Evolutionary conservation across 1,284 basidiomycete species (phyloP).

Genomic region (Ceratobasidium sp.): DNA sequence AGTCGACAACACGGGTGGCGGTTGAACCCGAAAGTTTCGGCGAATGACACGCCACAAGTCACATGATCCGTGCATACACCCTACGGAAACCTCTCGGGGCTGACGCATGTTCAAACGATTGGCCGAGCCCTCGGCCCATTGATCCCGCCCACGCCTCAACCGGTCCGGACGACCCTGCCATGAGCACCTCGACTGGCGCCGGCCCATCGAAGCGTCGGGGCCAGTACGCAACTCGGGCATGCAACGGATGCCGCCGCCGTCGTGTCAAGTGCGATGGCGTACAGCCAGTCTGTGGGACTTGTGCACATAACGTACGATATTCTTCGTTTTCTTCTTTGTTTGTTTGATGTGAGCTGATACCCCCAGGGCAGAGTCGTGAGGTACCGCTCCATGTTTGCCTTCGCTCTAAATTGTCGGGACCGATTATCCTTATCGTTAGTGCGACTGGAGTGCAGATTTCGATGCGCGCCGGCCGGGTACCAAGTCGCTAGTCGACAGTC

Average conservation of each 20-base stretch:
- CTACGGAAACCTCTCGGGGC: no score
- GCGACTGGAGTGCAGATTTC: constrained; percentile 14
- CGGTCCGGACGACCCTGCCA: not conserved
- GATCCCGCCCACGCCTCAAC: no score
- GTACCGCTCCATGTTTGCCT: not conserved
- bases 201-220: constrained; percentile 25
- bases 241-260: constrained; percentile 41
- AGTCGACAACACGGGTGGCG: no score
- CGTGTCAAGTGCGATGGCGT: constrained; percentile 41
- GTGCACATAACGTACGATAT: constrained; percentile 17
- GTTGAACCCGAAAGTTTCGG: no score
- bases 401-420: no score
- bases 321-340: not conserved
- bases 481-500: constrained; percentile 27
- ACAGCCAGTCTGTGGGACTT: constrained; percentile 31
- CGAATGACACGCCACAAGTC: no score
- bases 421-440: not conserved
- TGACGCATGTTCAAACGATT: no score
- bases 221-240: constrained; percentile 26
- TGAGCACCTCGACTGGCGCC: not conserved
- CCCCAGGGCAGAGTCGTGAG: constrained; percentile 13
- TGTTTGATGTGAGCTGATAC: not conserved
- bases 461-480: constrained; percentile 18
- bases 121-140: no score
- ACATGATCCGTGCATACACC: no score